Evolutionary conservation across 139 green algal genomes (phyloP).

Genomic region (Haematococcus lacustris): DNA sequence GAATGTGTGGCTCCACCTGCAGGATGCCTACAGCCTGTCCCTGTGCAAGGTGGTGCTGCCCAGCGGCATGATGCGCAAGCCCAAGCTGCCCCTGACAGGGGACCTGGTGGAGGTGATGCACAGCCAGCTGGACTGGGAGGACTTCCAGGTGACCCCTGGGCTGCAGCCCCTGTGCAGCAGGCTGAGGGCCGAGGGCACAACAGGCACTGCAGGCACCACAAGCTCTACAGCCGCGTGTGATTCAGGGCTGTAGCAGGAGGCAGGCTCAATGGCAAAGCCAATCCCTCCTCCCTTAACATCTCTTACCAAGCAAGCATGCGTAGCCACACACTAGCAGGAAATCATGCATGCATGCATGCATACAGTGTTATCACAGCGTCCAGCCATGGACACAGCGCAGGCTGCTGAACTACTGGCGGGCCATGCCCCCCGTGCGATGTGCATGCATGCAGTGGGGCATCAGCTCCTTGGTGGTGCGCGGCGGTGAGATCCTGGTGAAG

Average conservation of each 20-base stretch:
- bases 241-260: background rate
- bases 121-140: conserved; percentile 54
- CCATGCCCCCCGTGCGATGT: background rate
- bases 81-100: conserved; percentile 56
- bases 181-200: background rate
- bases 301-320: background rate
- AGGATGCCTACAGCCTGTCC: conserved; percentile 45
- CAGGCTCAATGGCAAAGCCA: no score
- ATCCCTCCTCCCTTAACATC: background rate
- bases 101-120: conserved; percentile 44
- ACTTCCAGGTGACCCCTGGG: conserved; percentile 45
- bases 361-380: background rate
- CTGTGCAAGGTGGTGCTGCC: conserved; percentile 46
- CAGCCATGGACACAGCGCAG: no score
- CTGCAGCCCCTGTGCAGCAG: background rate
- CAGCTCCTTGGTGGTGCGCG: conserved; percentile 41
- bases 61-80: conserved; percentile 23
- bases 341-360: background rate
- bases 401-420: background rate
- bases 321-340: background rate
- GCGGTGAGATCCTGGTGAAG: conserved; percentile 41
- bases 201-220: background rate
- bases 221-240: background rate
- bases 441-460: conserved; percentile 47
- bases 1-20: background rate